Conservation (phyloP, 805 yeast species). For the Candida nanaspora region DNA sequence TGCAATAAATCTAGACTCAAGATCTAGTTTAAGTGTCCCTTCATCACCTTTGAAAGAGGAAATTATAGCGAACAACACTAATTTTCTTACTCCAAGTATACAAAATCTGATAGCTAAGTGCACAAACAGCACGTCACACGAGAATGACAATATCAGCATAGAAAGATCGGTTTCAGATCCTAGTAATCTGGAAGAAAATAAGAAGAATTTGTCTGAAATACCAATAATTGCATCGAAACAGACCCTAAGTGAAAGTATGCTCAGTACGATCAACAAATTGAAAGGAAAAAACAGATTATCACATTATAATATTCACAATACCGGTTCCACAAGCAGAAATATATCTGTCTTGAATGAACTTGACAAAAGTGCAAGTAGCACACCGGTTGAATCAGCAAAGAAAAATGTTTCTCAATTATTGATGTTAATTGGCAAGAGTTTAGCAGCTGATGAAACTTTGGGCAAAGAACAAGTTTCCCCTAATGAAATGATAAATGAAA, state of each 20-base stretch:
- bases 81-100: slow-evolving; percentile 21
- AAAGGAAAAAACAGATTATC: background rate
- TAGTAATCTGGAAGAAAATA: slow-evolving; percentile 31
- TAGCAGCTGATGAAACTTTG: slow-evolving; percentile 5
- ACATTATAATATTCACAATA: background rate
- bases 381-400: background rate
- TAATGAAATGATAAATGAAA: slow-evolving; percentile 1
- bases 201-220: slow-evolving; percentile 10
- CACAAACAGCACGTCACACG: slow-evolving; percentile 29
- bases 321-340: background rate
- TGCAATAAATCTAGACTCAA: background rate
- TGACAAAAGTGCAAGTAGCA: background rate
- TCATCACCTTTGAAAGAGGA: slow-evolving; percentile 37
- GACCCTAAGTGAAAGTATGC: slow-evolving; percentile 18
- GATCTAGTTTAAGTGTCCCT: slow-evolving; percentile 17
- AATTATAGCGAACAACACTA: slow-evolving; percentile 8
- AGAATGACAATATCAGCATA: slow-evolving; percentile 13
- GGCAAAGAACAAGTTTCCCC: no score
- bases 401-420: slow-evolving; percentile 19
- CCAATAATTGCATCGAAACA: slow-evolving; percentile 20
- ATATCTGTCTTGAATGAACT: background rate
- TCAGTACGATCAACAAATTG: slow-evolving; percentile 21
- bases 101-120: slow-evolving; percentile 32
- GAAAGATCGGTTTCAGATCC: slow-evolving; percentile 18
- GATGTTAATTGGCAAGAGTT: slow-evolving; percentile 15